Evolutionary conservation across 192 early-diverging fungal species (phyloP).

Genomic region (Umbelopsis sp.): DNA sequence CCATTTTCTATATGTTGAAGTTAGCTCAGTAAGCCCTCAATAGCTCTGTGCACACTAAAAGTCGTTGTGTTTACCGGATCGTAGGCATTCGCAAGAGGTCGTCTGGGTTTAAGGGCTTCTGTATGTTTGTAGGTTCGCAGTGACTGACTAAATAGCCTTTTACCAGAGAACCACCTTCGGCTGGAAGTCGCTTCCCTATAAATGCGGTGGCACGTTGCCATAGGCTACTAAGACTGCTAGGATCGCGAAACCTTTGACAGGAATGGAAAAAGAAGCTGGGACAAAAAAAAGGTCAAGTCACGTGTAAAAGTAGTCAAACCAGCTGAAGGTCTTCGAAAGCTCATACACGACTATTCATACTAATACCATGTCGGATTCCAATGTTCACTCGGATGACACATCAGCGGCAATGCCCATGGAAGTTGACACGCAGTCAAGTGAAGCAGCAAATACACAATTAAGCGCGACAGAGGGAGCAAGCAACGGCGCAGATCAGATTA

Average conservation of each 20-base stretch:
- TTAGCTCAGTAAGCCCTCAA: neutral
- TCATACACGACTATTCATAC: too few species aligned
- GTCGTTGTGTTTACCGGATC: constrained; percentile 1
- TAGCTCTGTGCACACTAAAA: neutral
- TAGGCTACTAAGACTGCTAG: neutral
- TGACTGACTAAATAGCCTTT: neutral
- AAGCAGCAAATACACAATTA: neutral
- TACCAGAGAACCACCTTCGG: neutral
- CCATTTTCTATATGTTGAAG: constrained; percentile 29
- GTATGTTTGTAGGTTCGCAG: neutral
- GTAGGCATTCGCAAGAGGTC: constrained; percentile 1
- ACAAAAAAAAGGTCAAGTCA: too few species aligned
- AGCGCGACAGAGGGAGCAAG: neutral
- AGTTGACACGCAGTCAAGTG: constrained; percentile 1
- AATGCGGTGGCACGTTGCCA: neutral
- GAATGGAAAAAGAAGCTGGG: too few species aligned
- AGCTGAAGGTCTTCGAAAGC: too few species aligned
- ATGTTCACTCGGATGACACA: constrained; percentile 5
- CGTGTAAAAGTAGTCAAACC: too few species aligned
- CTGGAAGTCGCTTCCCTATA: too few species aligned
- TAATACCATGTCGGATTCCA: constrained; percentile 4
- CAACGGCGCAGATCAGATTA: neutral
- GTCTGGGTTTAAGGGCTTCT: neutral
- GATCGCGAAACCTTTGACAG: too few species aligned
- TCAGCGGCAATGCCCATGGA: neutral